phyloP scores from a whole-genome alignment of 257 asterid species.

The Nicotiana knightiana region DNA sequence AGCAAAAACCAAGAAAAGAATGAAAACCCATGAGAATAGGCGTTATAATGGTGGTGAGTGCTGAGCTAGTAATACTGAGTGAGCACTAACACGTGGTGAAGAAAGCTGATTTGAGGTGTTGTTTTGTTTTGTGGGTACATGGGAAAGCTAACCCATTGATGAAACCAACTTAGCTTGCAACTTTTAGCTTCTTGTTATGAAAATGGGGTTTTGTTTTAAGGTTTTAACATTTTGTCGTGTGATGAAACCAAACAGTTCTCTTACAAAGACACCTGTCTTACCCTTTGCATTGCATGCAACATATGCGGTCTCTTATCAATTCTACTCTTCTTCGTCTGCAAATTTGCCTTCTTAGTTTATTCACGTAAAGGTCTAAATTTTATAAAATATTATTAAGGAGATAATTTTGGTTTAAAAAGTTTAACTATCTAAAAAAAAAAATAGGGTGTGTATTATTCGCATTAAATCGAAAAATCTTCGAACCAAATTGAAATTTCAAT shows the following conservation, averaged over 20 bases:
- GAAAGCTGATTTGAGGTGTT: too few relatives aligned
- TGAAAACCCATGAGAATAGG: conserved; percentile 2
- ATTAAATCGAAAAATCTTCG: too few relatives aligned
- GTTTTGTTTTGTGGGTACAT: too few relatives aligned
- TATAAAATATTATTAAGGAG: not conserved
- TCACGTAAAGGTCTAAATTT: not conserved
- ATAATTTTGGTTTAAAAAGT: too few relatives aligned
- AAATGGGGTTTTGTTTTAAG: not conserved
- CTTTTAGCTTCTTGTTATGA: not conserved
- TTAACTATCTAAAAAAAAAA: too few relatives aligned
- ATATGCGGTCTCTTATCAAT: too few relatives aligned
- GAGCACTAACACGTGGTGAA: not conserved
- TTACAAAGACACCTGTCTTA: conserved; percentile 29
- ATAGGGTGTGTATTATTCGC: too few relatives aligned
- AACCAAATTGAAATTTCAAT: too few relatives aligned
- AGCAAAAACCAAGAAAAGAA: not conserved
- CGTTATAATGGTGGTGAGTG: not conserved
- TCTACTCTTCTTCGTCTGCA: conserved; percentile 16
- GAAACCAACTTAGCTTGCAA: not conserved
- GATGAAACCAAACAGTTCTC: conserved; percentile 22
- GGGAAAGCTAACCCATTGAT: too few relatives aligned
- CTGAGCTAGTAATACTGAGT: not conserved
- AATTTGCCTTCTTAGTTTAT: not conserved
- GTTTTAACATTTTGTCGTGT: conserved; percentile 13
- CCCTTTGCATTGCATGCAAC: conserved; percentile 20